Conservation (phyloP, 345 rosid species). For the Eucalyptus caleyi region DNA sequence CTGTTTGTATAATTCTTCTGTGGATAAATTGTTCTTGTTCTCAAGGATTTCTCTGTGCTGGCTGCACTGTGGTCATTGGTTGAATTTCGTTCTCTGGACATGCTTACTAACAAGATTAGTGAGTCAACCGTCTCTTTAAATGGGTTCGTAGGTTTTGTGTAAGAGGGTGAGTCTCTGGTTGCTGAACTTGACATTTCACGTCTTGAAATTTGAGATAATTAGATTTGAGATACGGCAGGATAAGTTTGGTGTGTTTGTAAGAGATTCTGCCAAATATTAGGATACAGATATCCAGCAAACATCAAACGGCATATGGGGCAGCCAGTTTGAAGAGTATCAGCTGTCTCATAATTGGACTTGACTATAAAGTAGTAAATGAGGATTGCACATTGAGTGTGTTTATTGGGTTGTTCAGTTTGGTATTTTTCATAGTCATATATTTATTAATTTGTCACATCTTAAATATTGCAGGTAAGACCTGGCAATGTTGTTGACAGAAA, state of each 20-base stretch:
- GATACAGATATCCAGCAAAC: neutral
- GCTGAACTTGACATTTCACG: neutral
- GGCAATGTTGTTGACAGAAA: slow-evolving; percentile 86
- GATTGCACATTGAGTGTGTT: neutral
- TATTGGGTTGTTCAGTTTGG: neutral
- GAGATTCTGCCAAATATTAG: neutral
- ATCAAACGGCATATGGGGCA: neutral
- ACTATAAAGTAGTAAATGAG: neutral
- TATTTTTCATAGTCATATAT: neutral
- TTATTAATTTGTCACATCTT: neutral
- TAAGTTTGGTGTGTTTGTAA: neutral
- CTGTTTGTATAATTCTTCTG: neutral
- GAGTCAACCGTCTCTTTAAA: neutral
- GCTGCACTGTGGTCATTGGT: neutral
- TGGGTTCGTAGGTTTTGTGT: neutral
- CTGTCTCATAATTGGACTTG: neutral
- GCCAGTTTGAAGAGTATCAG: neutral
- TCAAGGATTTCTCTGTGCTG: neutral
- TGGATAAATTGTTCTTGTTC: neutral
- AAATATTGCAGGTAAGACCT: slow-evolving; percentile 44
- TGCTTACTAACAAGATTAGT: neutral
- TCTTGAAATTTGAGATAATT: neutral
- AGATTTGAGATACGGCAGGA: neutral
- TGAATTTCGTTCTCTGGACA: neutral
- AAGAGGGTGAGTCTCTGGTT: neutral